Evolutionary conservation across 2,329 filamentous ascomycete genomes (phyloP).

Genomic region (Fusarium sp.): DNA sequence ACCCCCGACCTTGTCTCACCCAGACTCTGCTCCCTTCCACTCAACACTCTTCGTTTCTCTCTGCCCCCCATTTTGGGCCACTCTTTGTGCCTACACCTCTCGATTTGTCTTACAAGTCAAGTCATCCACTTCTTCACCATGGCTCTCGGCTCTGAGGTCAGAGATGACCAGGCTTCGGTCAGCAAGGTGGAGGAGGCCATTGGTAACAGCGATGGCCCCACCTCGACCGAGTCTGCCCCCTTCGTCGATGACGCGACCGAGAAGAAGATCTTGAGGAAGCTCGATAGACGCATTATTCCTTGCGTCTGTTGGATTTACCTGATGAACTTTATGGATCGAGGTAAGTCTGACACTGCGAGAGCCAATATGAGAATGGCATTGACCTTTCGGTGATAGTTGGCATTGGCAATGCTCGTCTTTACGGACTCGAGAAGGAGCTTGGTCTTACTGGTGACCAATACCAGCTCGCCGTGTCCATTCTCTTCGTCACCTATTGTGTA

Average conservation of each 20-base stretch:
- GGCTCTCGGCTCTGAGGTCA: neutral
- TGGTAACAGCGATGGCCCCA: constrained; percentile 1
- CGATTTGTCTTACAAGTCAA: neutral
- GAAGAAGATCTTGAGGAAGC: constrained; percentile 3
- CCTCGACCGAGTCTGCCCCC: neutral
- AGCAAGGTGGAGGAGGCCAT: constrained; percentile 2
- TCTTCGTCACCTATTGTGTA: constrained; percentile 9
- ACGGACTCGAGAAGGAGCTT: neutral
- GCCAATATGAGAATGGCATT: neutral
- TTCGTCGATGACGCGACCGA: neutral
- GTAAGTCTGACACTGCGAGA: neutral
- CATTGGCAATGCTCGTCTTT: constrained; percentile 10
- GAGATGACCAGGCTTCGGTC: neutral
- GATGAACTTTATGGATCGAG: constrained; percentile 12
- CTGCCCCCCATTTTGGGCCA: neutral
- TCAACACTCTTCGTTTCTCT: neutral
- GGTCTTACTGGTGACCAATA: constrained; percentile 3
- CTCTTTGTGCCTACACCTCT: neutral
- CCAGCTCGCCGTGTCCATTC: constrained; percentile 2
- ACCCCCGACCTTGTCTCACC: neutral
- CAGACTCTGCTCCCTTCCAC: neutral
- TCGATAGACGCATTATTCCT: constrained; percentile 6
- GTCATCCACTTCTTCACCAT: neutral
- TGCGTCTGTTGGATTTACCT: constrained; percentile 10
- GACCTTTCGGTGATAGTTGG: constrained; percentile 2